Evolutionary conservation across 2,329 filamentous ascomycete species (phyloP).

Genomic region (Clathrospora elynae): DNA sequence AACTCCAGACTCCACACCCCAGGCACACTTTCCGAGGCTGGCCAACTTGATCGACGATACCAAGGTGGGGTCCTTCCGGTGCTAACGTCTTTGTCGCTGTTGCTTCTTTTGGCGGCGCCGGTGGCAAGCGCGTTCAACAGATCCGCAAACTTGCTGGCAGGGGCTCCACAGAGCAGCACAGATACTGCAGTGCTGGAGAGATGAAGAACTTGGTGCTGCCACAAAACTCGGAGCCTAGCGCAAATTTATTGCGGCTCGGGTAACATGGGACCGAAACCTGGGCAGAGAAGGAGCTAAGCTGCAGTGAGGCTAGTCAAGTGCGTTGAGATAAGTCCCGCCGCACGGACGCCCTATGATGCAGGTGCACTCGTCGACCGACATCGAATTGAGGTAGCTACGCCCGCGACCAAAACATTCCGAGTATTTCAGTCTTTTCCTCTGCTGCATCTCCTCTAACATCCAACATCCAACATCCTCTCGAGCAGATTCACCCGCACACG

Average conservation of each 20-base stretch:
- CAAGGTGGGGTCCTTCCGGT: slow-evolving; percentile 12
- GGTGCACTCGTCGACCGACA: slow-evolving; percentile 19
- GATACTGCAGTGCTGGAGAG: neutral
- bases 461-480: slow-evolving; percentile 13
- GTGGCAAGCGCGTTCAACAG: slow-evolving; percentile 37
- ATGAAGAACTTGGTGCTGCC: slow-evolving; percentile 2
- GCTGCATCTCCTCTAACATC: slow-evolving; percentile 12
- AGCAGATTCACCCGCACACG: slow-evolving; percentile 6
- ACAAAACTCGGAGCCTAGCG: slow-evolving; percentile 7
- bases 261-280: slow-evolving; percentile 21
- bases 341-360: slow-evolving; percentile 38
- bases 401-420: slow-evolving; percentile 23
- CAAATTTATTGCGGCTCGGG: slow-evolving; percentile 15
- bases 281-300: slow-evolving; percentile 18
- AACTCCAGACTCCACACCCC: slow-evolving; percentile 17
- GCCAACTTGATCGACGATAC: slow-evolving; percentile 21
- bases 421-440: slow-evolving; percentile 15
- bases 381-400: slow-evolving; percentile 24
- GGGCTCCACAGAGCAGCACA: slow-evolving; percentile 8
- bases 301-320: slow-evolving; percentile 13
- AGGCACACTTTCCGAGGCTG: slow-evolving; percentile 14
- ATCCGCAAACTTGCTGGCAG: slow-evolving; percentile 16
- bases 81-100: slow-evolving; percentile 19
- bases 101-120: slow-evolving; percentile 26
- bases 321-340: slow-evolving; percentile 32